Evolutionary conservation across 2,329 filamentous ascomycete species (phyloP), one percentile per base, ranked within the genome.

Genomic region (Chrysoporthe puriensis): DNA sequence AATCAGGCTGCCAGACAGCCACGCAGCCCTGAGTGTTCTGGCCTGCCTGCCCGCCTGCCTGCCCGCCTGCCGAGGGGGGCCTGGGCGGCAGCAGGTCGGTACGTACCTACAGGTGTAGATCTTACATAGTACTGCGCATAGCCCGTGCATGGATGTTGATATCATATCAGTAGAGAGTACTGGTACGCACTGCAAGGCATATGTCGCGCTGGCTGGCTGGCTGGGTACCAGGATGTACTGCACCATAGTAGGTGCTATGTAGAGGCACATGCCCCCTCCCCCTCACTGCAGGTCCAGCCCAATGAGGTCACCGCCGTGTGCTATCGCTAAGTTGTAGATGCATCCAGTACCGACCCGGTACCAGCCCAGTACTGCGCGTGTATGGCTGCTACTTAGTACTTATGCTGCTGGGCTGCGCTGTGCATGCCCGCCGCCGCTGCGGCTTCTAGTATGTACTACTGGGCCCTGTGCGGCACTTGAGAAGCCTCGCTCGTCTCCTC

Each of bases 1-100:
- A 70, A 70, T 70, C 69, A 70, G 69, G 69, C 69, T 68, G 46
- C 69, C 66, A 66, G 48, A 32, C 36, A 57, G 26, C 63, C 63
- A 69, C 69, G 66, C 69, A 70, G 63, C 66, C 60, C 18, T 21
- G 26, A 14, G 21, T 50, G 8, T n/a, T 34, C 26, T 11, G 11
- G 48, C 21, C 40, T 44, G n/a, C n/a, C 6, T 2, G 26, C 26
- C 26, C 2, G 26, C 26, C 26, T 26, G 26, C 26, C 26, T 26
- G 26, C 14, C 18, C 26, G 61, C 46, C 61, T 54, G 61, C 46
- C 61, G 48, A 7, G 9, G 44, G 42, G 1, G 52, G 14, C 34
- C 8, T 6, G 26, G 26, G 26, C 26, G 26, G 26, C 26, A 2
- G 26, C 26, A 26, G 26, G 26, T 26, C 26, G 26, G 8, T 32